Percentiles rank a stretch among this genome's conserved stretches.
Conservation (phyloP, 495 filamentous ascomycete genomes). For the Cetradonia linearis region DNA sequence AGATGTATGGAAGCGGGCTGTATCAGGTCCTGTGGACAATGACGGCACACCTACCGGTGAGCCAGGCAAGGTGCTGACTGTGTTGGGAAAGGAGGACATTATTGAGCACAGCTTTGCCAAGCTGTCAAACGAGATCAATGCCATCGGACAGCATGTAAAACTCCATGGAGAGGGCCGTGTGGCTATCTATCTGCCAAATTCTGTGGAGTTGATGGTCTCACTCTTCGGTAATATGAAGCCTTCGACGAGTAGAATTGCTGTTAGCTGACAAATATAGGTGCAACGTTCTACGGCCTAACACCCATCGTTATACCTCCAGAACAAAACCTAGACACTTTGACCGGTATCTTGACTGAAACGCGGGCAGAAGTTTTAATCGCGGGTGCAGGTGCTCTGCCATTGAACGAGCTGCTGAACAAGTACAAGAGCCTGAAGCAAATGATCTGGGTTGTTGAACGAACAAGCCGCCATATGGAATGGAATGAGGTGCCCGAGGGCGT, state of each 20-base stretch:
- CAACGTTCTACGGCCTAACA: slow-evolving; percentile 72
- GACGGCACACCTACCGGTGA: slow-evolving; percentile 49
- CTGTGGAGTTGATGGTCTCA: slow-evolving; percentile 68
- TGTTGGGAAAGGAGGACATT: slow-evolving; percentile 63
- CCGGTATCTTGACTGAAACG: slow-evolving; percentile 56
- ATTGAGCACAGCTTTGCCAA: slow-evolving; percentile 60
- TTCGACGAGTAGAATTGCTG: not conserved
- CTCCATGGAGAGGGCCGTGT: slow-evolving; percentile 61
- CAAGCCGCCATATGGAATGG: slow-evolving; percentile 87
- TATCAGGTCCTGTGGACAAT: slow-evolving; percentile 50
- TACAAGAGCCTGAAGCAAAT: slow-evolving; percentile 65
- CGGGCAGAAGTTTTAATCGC: slow-evolving; percentile 74
- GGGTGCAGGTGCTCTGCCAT: slow-evolving; percentile 76
- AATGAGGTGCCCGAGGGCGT: slow-evolving; percentile 69
- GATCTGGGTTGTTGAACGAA: slow-evolving; percentile 87
- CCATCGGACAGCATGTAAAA: slow-evolving; percentile 69
- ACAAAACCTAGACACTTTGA: slow-evolving; percentile 51
- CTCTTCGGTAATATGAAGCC: slow-evolving; percentile 46
- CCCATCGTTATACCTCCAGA: slow-evolving; percentile 79
- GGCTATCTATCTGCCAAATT: slow-evolving; percentile 88
- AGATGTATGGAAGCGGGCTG: slow-evolving; percentile 78
- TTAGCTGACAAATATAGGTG: slow-evolving; percentile 34
- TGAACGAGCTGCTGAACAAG: slow-evolving; percentile 56
- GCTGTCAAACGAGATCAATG: slow-evolving; percentile 74
- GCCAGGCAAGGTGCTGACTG: slow-evolving; percentile 68